Evolutionary conservation across 768 basidiomycete species (phyloP).

Genomic region (Lactarius pseudohatsudake): DNA sequence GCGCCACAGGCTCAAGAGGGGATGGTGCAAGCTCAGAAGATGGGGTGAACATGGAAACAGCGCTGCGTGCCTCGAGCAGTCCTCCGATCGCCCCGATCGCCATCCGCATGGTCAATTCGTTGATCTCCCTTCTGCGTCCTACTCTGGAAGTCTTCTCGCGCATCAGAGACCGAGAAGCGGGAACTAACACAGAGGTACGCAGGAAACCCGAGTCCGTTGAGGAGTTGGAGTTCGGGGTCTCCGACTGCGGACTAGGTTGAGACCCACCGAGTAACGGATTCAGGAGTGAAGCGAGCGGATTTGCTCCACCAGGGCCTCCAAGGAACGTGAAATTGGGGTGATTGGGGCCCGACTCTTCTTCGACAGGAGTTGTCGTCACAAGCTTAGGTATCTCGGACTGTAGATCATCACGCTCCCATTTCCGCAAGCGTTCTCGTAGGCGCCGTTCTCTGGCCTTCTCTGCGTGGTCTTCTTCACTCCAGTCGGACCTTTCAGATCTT

Average conservation of each 20-base stretch:
- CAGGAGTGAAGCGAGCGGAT: constrained; percentile 40
- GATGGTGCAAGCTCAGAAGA: background rate
- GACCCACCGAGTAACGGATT: constrained; percentile 28
- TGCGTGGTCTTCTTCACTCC: constrained; percentile 65
- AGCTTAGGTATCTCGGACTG: constrained; percentile 64
- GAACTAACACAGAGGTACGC: constrained; percentile 69
- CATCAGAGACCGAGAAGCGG: constrained; percentile 51
- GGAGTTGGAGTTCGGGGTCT: constrained; percentile 3
- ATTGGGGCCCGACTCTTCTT: constrained; percentile 35
- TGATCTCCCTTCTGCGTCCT: constrained; percentile 67
- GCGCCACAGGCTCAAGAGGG: background rate
- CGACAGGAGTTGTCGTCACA: constrained; percentile 39
- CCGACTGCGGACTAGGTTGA: constrained; percentile 28
- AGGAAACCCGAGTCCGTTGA: constrained; percentile 49
- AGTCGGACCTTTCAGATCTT: constrained; percentile 48
- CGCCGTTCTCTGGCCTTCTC: constrained; percentile 70
- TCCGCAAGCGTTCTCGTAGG: constrained; percentile 64
- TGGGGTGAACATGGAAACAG: constrained; percentile 30
- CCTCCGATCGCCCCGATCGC: constrained; percentile 77
- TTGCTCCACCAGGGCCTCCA: constrained; percentile 42
- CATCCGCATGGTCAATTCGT: constrained; percentile 83
- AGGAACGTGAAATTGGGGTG: constrained; percentile 51
- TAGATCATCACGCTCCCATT: constrained; percentile 75
- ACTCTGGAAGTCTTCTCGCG: constrained; percentile 60
- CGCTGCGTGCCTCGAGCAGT: constrained; percentile 44